Evolutionary conservation across 164 flowering plant genomes (phyloP).

Genomic region (Dillenia turbinata): DNA sequence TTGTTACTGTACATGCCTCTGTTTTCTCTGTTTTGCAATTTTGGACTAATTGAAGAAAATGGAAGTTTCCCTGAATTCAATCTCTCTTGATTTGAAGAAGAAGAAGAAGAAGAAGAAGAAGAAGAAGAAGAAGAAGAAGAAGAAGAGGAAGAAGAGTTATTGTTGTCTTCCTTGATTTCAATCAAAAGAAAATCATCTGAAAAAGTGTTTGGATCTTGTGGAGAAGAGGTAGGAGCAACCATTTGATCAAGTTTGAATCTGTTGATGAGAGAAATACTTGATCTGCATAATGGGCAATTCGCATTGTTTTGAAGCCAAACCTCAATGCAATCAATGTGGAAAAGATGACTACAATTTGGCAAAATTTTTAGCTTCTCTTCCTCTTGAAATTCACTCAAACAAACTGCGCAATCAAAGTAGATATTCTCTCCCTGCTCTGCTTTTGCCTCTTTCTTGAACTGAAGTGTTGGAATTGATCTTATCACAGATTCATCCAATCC

Average conservation of each 20-base stretch:
- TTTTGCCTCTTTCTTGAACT: slow-evolving; percentile 34
- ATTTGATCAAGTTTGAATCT: slow-evolving; percentile 24
- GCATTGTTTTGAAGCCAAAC: slow-evolving; percentile 88
- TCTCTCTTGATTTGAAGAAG: slow-evolving; percentile 15
- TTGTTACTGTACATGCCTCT: slow-evolving; percentile 23
- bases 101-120: too few relatives aligned
- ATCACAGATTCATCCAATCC: slow-evolving; percentile 78
- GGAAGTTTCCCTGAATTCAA: slow-evolving; percentile 20
- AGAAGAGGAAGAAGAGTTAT: slow-evolving; percentile 7
- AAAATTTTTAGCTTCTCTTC: slow-evolving; percentile 70
- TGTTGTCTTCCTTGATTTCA: slow-evolving; percentile 35
- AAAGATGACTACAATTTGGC: slow-evolving; percentile 73
- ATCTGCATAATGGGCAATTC: slow-evolving; percentile 91
- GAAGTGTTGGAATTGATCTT: slow-evolving; percentile 62
- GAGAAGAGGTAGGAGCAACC: slow-evolving; percentile 32
- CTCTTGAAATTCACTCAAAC: slow-evolving; percentile 75
- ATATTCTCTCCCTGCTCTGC: slow-evolving; percentile 14
- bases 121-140: not conserved
- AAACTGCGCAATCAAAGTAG: slow-evolving; percentile 73
- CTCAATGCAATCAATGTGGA: slow-evolving; percentile 93
- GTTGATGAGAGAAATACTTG: slow-evolving; percentile 44
- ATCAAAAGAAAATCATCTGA: slow-evolving; percentile 54
- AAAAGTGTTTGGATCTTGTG: slow-evolving; percentile 30
- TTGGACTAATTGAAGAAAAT: slow-evolving; percentile 22
- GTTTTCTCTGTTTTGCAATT: slow-evolving; percentile 34